Conservation (phyloP, 1,284 basidiomycete species). For the Trametes polyzona region DNA sequence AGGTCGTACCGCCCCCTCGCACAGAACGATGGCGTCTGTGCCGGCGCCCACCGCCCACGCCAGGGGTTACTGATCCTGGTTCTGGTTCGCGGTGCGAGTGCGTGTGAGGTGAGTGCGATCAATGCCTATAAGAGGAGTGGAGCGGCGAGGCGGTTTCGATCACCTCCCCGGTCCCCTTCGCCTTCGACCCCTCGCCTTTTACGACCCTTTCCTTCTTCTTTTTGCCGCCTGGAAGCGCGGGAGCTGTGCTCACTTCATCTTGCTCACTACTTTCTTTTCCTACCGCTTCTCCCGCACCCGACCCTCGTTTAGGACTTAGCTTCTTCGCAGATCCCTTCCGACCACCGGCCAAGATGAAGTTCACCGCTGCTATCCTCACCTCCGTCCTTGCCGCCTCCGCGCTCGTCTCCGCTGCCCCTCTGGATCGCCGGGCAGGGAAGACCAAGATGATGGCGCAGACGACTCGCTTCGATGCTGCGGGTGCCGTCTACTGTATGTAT, state of each 20-base stretch:
- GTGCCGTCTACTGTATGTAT: slow-evolving; percentile 22
- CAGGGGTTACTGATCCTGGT: slow-evolving; percentile 17
- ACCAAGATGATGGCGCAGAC: slow-evolving; percentile 14
- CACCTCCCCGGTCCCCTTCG: slow-evolving; percentile 3
- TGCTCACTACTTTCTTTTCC: slow-evolving; percentile 8
- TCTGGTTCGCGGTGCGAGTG: too few species aligned
- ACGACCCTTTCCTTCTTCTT: slow-evolving; percentile 1
- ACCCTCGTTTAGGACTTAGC: slow-evolving; percentile 9
- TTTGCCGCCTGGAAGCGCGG: slow-evolving; percentile 22
- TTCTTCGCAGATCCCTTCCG: neutral
- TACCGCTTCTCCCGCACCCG: neutral
- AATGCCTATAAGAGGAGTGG: slow-evolving; percentile 9
- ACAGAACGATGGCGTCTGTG: slow-evolving; percentile 1
- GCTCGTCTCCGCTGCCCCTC: slow-evolving; percentile 16
- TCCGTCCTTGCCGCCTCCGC: slow-evolving; percentile 11
- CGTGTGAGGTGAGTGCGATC: slow-evolving; percentile 1
- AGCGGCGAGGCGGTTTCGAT: neutral
- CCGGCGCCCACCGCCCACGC: slow-evolving; percentile 13
- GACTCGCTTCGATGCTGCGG: slow-evolving; percentile 17
- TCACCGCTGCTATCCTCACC: slow-evolving; percentile 15
- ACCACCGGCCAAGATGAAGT: slow-evolving; percentile 22
- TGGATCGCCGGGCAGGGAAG: slow-evolving; percentile 13
- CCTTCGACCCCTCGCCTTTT: neutral
- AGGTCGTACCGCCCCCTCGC: slow-evolving; percentile 15
- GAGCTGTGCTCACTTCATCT: slow-evolving; percentile 28